Conservation (phyloP, 2,329 filamentous ascomycete genomes). For the Ophiocordyceps camponoti-saundersi region DNA sequence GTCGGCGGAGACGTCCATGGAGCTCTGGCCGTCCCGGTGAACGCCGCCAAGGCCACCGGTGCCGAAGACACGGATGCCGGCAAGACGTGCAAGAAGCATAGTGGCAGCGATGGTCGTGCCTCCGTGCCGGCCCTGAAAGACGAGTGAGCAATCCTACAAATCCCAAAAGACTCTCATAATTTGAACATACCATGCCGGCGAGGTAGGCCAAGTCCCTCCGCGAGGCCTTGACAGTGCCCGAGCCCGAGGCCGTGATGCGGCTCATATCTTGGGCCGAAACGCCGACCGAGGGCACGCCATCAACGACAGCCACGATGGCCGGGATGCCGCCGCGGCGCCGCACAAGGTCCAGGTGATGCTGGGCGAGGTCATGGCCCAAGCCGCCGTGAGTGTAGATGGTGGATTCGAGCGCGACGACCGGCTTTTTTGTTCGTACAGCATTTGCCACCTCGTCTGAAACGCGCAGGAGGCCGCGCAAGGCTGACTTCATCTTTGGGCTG, state of each 20-base stretch:
- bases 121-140: slow-evolving; percentile 49
- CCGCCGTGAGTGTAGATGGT: slow-evolving; percentile 95
- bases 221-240: slow-evolving; percentile 67
- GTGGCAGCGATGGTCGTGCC: slow-evolving; percentile 90
- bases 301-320: slow-evolving; percentile 76
- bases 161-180: not conserved
- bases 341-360: slow-evolving; percentile 75
- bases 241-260: slow-evolving; percentile 44
- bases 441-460: slow-evolving; percentile 71
- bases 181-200: slow-evolving; percentile 47
- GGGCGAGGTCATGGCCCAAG: slow-evolving; percentile 51
- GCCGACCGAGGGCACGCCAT: slow-evolving; percentile 70
- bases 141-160: not conserved
- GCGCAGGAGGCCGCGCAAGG: slow-evolving; percentile 30
- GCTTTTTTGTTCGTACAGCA: slow-evolving; percentile 56
- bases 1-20: slow-evolving; percentile 90
- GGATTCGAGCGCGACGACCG: slow-evolving; percentile 83
- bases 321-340: slow-evolving; percentile 69
- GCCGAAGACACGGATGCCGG: slow-evolving; percentile 83
- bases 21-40: slow-evolving; percentile 70
- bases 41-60: slow-evolving; percentile 92
- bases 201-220: slow-evolving; percentile 74
- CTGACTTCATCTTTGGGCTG: not conserved
- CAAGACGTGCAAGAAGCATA: slow-evolving; percentile 73
- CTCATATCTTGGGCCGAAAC: slow-evolving; percentile 55